Evolutionary conservation across 345 rosid genomes (phyloP).

Genomic region (Eucalyptus sp.): DNA sequence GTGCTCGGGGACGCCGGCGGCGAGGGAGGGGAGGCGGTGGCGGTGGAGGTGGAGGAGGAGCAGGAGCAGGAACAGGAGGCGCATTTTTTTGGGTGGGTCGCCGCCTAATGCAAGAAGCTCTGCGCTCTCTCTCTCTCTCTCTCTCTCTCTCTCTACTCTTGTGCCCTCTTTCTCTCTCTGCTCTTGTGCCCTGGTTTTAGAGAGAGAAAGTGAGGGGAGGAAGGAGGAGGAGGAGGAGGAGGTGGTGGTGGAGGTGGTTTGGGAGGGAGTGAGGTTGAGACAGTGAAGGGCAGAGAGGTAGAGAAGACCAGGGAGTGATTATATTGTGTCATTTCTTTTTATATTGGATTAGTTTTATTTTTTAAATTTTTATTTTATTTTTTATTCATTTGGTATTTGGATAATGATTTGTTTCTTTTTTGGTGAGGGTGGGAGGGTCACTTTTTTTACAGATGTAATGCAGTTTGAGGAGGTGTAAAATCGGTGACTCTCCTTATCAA

Average conservation of each 20-base stretch:
- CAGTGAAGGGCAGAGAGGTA: neutral
- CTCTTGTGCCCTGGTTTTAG: neutral
- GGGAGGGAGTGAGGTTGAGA: neutral
- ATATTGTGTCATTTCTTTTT: neutral
- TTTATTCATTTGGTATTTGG: neutral
- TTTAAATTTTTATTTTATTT: neutral
- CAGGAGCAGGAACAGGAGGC: neutral
- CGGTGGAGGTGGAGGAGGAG: conserved; percentile 14
- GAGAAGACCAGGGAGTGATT: conserved; percentile 1
- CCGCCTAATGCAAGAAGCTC: neutral
- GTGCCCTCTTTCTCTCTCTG: neutral
- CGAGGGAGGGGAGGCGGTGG: conserved; percentile 25
- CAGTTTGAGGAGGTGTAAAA: neutral
- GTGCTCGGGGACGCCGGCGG: conserved; percentile 41
- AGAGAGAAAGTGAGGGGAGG: neutral
- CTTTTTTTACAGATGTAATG: neutral
- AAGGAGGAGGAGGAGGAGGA: too few relatives aligned
- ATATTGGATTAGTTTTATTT: neutral
- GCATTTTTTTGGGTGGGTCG: neutral
- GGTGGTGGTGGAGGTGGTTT: neutral
- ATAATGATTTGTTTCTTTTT: neutral
- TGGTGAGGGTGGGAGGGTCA: neutral
- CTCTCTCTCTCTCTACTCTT: neutral
- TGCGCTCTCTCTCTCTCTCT: neutral
- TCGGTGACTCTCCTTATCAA: neutral